Base-by-base conservation (phyloP, 495 filamentous ascomycete species). In the Aspergillus asperescens region DNA sequence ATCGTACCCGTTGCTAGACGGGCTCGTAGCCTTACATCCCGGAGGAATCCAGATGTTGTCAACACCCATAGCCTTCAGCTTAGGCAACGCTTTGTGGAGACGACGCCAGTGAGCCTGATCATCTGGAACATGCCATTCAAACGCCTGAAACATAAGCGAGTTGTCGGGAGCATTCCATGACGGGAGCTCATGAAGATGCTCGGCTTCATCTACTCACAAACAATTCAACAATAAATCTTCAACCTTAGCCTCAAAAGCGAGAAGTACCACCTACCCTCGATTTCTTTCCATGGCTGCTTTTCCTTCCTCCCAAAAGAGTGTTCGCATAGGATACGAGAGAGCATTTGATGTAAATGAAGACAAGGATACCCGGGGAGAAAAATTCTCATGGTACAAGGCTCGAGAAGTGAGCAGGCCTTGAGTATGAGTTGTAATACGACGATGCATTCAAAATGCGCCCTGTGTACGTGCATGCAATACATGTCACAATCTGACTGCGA, bases 111-210 rank as follows among this genome's bases (percentile, higher is more conserved):
- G 86, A 16, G 70, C 70, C 24, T 77, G 69, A 56, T 87, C 82
- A 7, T 77, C 76, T 0, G 83, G 83, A 0, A 84, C 75, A 62
- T 89, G 81, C 86, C 87, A 89, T 71, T 89, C 87, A 63, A 86
- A 89, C 7, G 73, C 79, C 64, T 89, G 83, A 57, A 89, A 67
- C 64, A 89, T 81, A 52, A 83, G 81, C 47, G 57, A 61, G 53
- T 89, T 90, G 32, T 75, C 65, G 5, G 62, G 58, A 8, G 59
- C 62, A 46, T 59, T 54, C 68, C 68, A 68, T 56, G 69, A 68
- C 13, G 66, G 58, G 7, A 63, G 56, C n/a, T 62, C 42, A 48
- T 71, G 62, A 28, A 70, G 53, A 28, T 63, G 31, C 15, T 59
- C 44, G 9, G 60, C 65, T 38, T 62, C 45, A 19, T 68, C 64